These are phyloP conservation scores for Malassezia vespertilionis DNA, from an alignment of 1,284 basidiomycete genomes.

Conservation along the genomic window DNA sequence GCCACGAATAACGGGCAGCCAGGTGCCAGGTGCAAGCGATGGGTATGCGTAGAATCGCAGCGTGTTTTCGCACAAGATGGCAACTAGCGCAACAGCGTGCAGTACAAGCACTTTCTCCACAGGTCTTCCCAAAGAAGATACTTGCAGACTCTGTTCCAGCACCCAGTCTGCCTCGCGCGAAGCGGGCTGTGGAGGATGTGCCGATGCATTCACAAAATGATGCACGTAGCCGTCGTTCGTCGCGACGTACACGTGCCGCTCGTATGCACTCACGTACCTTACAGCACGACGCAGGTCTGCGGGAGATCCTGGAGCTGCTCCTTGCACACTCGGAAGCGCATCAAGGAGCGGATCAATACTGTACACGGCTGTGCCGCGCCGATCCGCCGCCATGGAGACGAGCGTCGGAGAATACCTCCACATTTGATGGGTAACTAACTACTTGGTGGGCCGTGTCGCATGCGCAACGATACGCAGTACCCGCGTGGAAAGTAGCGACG, in stretches of 20 bases:
- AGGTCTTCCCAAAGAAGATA: slow-evolving; percentile 15
- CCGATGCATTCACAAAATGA: background rate
- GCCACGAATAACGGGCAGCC: slow-evolving; percentile 17
- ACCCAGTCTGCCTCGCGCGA: too few relatives aligned
- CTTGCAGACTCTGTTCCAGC: background rate
- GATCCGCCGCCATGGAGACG: background rate
- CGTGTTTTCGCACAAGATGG: slow-evolving; percentile 18
- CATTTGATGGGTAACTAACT: too few relatives aligned
- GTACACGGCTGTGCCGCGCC: background rate
- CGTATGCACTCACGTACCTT: background rate
- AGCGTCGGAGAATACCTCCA: slow-evolving; percentile 6
- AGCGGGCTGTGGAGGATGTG: background rate
- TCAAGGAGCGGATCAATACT: too few relatives aligned
- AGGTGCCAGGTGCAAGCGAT: slow-evolving; percentile 5
- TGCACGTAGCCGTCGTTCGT: slow-evolving; percentile 7
- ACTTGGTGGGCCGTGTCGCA: too few relatives aligned
- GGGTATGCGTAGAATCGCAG: slow-evolving; percentile 20
- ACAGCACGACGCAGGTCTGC: slow-evolving; percentile 6
- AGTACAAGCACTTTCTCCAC: slow-evolving; percentile 18
- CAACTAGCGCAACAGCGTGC: slow-evolving; percentile 3
- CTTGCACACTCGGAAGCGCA: background rate
- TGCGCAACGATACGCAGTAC: background rate
- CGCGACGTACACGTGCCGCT: slow-evolving; percentile 2
- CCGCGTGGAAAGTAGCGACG: background rate
- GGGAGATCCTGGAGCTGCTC: background rate